These are phyloP conservation scores for Ambrosiella beaveri DNA, from an alignment of 2,329 filamentous ascomycete genomes.

Conservation along the genomic window DNA sequence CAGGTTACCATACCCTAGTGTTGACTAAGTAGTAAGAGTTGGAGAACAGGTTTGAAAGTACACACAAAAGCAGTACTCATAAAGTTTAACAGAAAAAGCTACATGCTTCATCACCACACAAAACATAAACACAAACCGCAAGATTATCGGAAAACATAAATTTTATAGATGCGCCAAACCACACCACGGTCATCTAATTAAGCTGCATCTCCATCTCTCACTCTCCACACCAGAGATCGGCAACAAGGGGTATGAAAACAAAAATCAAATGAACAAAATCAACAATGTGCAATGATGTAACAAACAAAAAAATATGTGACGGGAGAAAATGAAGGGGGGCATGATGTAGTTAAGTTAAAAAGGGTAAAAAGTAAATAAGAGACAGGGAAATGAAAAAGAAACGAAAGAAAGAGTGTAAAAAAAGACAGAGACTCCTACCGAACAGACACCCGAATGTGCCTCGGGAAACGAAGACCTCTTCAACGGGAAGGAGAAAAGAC, in stretches of 20 bases:
- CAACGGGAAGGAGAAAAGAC: slow-evolving; percentile 2
- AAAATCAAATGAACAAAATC: slow-evolving; percentile 4
- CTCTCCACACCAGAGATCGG: neutral
- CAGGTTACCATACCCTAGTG: no score
- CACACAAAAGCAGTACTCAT: no score
- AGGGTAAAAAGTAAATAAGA: slow-evolving; percentile 5
- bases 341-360: slow-evolving; percentile 13
- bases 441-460: no score
- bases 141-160: neutral
- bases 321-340: slow-evolving; percentile 9
- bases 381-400: slow-evolving; percentile 3
- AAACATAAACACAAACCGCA: neutral
- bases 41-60: no score
- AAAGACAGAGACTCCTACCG: no score
- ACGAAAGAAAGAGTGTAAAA: neutral
- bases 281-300: neutral
- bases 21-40: no score
- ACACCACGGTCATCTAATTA: neutral
- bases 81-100: neutral
- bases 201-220: neutral
- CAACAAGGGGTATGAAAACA: slow-evolving; percentile 5
- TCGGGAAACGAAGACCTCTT: slow-evolving; percentile 3
- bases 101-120: neutral
- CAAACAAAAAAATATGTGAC: slow-evolving; percentile 9
- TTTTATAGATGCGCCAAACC: neutral